Percentiles rank a stretch among this genome's conserved stretches.
phyloP scores from a whole-genome alignment of 169 alveolate genomes.

The Plasmodium berghei region DNA sequence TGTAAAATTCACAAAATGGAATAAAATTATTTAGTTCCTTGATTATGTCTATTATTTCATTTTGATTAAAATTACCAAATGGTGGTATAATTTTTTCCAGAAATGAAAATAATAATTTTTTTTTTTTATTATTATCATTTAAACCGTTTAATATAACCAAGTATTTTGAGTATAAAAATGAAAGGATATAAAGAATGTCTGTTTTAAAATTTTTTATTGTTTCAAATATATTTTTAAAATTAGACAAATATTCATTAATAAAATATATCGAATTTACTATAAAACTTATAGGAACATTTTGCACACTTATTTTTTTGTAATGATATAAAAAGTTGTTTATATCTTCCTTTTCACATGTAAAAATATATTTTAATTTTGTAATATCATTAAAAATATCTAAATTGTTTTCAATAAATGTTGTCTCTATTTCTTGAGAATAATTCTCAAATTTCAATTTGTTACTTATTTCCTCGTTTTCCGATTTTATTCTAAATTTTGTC shows the following conservation, averaged over 20 bases:
- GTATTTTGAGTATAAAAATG: slow-evolving; percentile 3
- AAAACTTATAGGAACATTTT: background rate
- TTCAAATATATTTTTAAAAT: background rate
- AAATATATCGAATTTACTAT: slow-evolving; percentile 5
- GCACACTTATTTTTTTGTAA: slow-evolving; percentile 7
- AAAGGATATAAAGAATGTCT: slow-evolving; percentile 1
- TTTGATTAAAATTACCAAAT: too few relatives aligned
- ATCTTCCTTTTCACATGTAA: slow-evolving; percentile 1
- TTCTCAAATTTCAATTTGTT: background rate
- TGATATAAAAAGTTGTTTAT: slow-evolving; percentile 29
- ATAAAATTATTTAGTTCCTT: background rate
- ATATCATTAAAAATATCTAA: too few relatives aligned
- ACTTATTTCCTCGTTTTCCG: background rate
- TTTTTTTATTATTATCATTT: background rate
- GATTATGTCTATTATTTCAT: background rate
- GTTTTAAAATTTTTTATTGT: background rate
- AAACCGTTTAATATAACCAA: background rate
- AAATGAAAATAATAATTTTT: background rate
- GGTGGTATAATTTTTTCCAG: background rate
- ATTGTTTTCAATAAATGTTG: background rate
- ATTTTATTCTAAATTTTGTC: background rate
- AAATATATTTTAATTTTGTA: background rate
- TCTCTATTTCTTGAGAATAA: background rate
- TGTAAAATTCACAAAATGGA: background rate
- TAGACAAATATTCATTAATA: slow-evolving; percentile 11